phyloP scores from a whole-genome alignment of 1,284 basidiomycete species.

The Austroboletus novae-zelandiae region DNA sequence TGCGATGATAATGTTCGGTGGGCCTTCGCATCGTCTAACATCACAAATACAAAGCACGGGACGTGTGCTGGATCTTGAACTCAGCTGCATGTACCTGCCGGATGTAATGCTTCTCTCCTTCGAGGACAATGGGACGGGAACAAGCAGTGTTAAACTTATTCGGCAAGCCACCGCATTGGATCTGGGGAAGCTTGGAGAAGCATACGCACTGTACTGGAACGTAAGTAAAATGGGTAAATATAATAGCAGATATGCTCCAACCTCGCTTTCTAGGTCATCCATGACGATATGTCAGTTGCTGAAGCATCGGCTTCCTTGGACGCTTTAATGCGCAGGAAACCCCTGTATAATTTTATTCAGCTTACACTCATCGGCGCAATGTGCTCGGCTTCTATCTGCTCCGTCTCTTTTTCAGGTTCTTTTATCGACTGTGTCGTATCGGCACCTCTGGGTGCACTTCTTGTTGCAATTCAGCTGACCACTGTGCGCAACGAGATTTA shows the following conservation, averaged over 20 bases:
- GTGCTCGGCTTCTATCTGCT: constrained; percentile 79
- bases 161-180: constrained; percentile 75
- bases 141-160: constrained; percentile 84
- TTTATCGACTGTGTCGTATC: constrained; percentile 79
- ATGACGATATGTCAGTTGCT: constrained; percentile 81
- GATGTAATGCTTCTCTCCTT: constrained; percentile 83
- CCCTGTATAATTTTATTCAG: constrained; percentile 64
- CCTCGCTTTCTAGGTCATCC: constrained; percentile 59
- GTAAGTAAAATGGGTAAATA: constrained; percentile 34
- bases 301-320: constrained; percentile 77
- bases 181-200: constrained; percentile 75
- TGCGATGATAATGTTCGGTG: constrained; percentile 95
- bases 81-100: constrained; percentile 86
- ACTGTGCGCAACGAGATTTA: constrained; percentile 81
- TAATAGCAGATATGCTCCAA: not conserved
- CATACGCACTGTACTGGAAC: constrained; percentile 81
- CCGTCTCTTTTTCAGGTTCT: constrained; percentile 68
- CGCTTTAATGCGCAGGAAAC: constrained; percentile 67
- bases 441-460: constrained; percentile 76
- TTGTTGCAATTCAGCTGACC: constrained; percentile 75
- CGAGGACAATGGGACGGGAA: constrained; percentile 81
- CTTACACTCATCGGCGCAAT: constrained; percentile 77
- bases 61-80: constrained; percentile 79
- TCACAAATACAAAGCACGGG: constrained; percentile 87
- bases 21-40: constrained; percentile 85